Conservation (phyloP, 805 yeast genomes). For the Maudiozyma serrabonitensis region DNA sequence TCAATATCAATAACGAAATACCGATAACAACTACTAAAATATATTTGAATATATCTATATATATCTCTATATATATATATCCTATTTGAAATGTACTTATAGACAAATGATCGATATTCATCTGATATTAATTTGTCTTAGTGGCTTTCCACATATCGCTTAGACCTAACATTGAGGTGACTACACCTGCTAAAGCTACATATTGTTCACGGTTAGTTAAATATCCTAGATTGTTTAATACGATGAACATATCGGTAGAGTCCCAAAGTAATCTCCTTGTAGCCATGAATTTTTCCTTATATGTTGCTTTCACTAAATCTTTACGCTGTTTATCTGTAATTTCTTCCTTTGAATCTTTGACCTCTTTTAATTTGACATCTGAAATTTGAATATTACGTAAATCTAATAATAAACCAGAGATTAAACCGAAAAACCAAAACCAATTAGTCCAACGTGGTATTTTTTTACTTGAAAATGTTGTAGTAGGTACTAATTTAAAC, state of each 20-base stretch:
- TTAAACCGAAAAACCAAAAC: constrained; percentile 70
- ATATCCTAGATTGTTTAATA: constrained; percentile 54
- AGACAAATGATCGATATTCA: too few species aligned
- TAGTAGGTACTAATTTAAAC: constrained; percentile 40
- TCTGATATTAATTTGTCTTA: background rate
- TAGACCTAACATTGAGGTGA: constrained; percentile 72
- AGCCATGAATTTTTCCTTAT: constrained; percentile 37
- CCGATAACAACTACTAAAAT: too few species aligned
- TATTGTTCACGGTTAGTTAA: constrained; percentile 64
- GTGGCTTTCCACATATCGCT: constrained; percentile 54
- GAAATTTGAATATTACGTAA: constrained; percentile 43
- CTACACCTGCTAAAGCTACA: constrained; percentile 74
- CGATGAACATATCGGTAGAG: constrained; percentile 63
- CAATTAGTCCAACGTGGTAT: constrained; percentile 51
- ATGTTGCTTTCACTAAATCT: constrained; percentile 25
- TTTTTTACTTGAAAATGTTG: constrained; percentile 36
- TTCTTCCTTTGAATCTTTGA: background rate
- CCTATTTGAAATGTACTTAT: background rate
- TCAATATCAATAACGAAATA: too few species aligned
- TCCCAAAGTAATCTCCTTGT: constrained; percentile 68
- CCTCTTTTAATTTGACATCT: constrained; percentile 1
- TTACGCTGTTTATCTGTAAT: constrained; percentile 23
- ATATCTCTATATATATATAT: too few species aligned
- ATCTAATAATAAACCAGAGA: constrained; percentile 53
- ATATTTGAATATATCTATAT: too few species aligned